These are phyloP conservation scores for Fraxinus dipetala DNA, from an alignment of 305 asterid genomes.

Conservation along the genomic window DNA sequence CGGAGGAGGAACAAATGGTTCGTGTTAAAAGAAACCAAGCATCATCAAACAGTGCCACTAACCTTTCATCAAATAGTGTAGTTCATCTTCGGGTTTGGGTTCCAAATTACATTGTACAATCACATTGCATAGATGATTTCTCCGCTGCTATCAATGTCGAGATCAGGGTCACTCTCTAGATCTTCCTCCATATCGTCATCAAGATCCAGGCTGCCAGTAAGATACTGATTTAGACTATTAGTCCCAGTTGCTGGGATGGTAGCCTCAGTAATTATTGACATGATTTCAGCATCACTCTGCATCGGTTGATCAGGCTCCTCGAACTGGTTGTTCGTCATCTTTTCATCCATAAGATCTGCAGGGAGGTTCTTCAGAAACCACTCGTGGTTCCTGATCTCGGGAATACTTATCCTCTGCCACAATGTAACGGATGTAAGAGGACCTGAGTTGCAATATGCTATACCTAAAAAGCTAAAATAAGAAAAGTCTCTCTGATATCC, in stretches of 20 bases:
- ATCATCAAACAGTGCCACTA: constrained; percentile 1
- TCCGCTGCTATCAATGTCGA: constrained; percentile 92
- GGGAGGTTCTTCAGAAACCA: constrained; percentile 97
- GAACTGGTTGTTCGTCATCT: constrained; percentile 47
- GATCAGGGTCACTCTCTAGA: constrained; percentile 82
- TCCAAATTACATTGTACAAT: constrained; percentile 9
- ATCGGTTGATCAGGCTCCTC: constrained; percentile 85
- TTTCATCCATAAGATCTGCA: constrained; percentile 64
- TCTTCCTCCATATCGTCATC: constrained; percentile 81
- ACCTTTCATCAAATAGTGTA: neutral
- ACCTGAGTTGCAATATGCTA: neutral
- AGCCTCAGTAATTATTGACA: constrained; percentile 90
- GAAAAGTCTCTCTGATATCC: neutral
- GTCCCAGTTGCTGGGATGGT: constrained; percentile 79
- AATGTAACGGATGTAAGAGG: constrained; percentile 1
- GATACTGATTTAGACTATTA: constrained; percentile 63
- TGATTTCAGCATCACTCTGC: constrained; percentile 81
- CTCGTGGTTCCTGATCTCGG: constrained; percentile 80
- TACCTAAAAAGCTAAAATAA: neutral
- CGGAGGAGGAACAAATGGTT: constrained; percentile 14
- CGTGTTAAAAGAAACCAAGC: neutral
- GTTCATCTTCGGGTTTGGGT: neutral
- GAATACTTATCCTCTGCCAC: constrained; percentile 77
- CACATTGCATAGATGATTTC: constrained; percentile 84
- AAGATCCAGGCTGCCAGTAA: constrained; percentile 58